phyloP scores from a whole-genome alignment of 441 rosid species.

The Syzygium syzygioides region DNA sequence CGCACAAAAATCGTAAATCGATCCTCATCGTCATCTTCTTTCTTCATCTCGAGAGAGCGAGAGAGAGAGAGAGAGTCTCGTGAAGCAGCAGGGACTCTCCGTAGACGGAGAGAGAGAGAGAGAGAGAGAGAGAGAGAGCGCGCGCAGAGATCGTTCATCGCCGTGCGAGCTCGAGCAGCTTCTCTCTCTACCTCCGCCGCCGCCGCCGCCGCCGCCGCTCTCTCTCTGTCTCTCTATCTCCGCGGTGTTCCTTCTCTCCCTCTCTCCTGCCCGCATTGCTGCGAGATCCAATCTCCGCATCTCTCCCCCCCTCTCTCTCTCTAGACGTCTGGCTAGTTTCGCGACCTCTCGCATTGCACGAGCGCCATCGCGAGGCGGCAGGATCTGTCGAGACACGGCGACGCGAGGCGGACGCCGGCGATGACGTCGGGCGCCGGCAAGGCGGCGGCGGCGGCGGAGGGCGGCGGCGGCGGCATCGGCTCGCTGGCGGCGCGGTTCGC shows the following conservation, averaged over 20 bases:
- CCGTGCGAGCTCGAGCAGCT: background rate
- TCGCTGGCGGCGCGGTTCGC: conserved; percentile 24
- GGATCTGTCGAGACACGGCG: background rate
- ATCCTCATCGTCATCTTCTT: background rate
- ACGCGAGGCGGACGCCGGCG: background rate
- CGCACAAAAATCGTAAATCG: background rate
- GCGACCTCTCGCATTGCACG: background rate
- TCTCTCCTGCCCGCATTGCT: background rate
- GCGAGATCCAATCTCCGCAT: background rate
- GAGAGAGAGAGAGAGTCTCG: conserved; percentile 2
- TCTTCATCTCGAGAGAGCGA: background rate
- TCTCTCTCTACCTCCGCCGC: background rate
- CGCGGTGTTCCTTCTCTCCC: background rate
- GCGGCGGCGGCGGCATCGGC: conserved; percentile 36
- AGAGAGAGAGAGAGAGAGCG: background rate
- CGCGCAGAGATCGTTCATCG: background rate
- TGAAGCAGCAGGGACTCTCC: conserved; percentile 4
- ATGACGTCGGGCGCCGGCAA: background rate
- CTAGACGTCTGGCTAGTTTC: background rate
- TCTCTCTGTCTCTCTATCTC: background rate
- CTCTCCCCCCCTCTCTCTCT: background rate
- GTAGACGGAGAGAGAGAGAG: background rate
- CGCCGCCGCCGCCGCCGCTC: background rate
- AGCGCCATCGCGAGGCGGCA: background rate
- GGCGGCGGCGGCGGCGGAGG: conserved; percentile 1